Conservation (phyloP, 805 yeast genomes). For the Spathaspora gorwiae region DNA sequence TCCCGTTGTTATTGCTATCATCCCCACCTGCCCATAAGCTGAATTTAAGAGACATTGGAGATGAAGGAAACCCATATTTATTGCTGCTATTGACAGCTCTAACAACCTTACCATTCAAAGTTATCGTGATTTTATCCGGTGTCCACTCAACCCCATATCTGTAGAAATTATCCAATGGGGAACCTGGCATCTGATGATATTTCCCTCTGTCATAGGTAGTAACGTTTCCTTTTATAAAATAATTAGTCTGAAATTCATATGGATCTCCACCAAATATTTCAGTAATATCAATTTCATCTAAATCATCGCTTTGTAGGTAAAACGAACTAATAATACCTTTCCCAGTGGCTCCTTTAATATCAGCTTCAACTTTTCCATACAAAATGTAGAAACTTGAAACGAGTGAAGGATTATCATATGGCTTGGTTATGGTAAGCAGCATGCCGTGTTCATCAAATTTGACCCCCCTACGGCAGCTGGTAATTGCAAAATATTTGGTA, state of each 20-base stretch:
- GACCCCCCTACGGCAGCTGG: slow-evolving; percentile 4
- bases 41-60: slow-evolving; percentile 33
- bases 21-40: slow-evolving; percentile 45
- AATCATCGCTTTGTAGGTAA: slow-evolving; percentile 39
- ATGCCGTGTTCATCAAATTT: slow-evolving; percentile 8
- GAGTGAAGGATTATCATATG: slow-evolving; percentile 31
- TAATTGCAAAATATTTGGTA: slow-evolving; percentile 7
- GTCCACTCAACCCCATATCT: slow-evolving; percentile 37
- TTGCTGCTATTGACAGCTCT: slow-evolving; percentile 17
- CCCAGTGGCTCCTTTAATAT: slow-evolving; percentile 28
- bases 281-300: slow-evolving; percentile 39
- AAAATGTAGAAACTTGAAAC: slow-evolving; percentile 25
- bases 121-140: slow-evolving; percentile 25
- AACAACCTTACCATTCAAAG: slow-evolving; percentile 22
- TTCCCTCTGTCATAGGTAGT: slow-evolving; percentile 31
- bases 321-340: slow-evolving; percentile 35
- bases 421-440: slow-evolving; percentile 12
- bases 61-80: slow-evolving; percentile 27
- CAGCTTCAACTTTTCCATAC: slow-evolving; percentile 36
- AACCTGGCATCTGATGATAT: slow-evolving; percentile 20
- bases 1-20: slow-evolving; percentile 26
- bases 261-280: slow-evolving; percentile 36
- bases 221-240: slow-evolving; percentile 36
- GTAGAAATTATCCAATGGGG: slow-evolving; percentile 23
- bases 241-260: slow-evolving; percentile 31